A percentile compares a stretch with the other conserved stretches of the same genome.
phyloP scores from a whole-genome alignment of 2,329 filamentous ascomycete species.

The Aureobasidium zeae region DNA sequence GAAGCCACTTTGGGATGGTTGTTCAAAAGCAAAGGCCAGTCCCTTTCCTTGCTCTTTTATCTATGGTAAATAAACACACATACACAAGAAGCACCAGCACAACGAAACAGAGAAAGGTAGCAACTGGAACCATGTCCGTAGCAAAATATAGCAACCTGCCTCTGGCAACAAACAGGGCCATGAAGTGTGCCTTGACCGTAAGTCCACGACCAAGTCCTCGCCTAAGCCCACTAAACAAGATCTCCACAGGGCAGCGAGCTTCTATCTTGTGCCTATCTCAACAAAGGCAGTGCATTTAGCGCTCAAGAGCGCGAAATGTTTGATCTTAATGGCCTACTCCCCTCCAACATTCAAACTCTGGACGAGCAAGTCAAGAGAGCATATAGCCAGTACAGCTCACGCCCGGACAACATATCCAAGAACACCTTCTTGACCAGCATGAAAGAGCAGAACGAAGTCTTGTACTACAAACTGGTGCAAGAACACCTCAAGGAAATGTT shows the following conservation, averaged over 20 bases:
- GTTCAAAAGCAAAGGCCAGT: too few species aligned
- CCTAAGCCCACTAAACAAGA: neutral
- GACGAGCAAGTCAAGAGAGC: constrained; percentile 69
- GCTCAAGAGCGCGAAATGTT: constrained; percentile 59
- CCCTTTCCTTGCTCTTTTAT: too few species aligned
- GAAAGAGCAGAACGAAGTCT: constrained; percentile 75
- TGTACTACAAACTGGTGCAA: constrained; percentile 73
- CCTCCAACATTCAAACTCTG: constrained; percentile 61
- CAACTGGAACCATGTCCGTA: too few species aligned
- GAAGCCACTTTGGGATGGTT: too few species aligned
- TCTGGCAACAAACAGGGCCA: constrained; percentile 8
- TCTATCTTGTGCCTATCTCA: constrained; percentile 59
- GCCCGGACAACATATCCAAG: constrained; percentile 60
- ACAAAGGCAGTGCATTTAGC: constrained; percentile 76
- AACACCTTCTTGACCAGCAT: constrained; percentile 82
- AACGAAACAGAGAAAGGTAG: too few species aligned
- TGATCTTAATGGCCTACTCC: constrained; percentile 62
- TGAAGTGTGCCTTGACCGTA: constrained; percentile 18
- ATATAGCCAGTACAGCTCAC: constrained; percentile 65
- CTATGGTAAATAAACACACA: too few species aligned
- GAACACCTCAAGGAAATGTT: constrained; percentile 82
- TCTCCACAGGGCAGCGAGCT: constrained; percentile 36
- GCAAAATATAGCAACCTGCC: constrained; percentile 15
- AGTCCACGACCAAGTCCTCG: too few species aligned
- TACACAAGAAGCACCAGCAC: too few species aligned